phyloP scores from a whole-genome alignment of 495 filamentous ascomycete genomes.

The Aspergillus funiculosus region DNA sequence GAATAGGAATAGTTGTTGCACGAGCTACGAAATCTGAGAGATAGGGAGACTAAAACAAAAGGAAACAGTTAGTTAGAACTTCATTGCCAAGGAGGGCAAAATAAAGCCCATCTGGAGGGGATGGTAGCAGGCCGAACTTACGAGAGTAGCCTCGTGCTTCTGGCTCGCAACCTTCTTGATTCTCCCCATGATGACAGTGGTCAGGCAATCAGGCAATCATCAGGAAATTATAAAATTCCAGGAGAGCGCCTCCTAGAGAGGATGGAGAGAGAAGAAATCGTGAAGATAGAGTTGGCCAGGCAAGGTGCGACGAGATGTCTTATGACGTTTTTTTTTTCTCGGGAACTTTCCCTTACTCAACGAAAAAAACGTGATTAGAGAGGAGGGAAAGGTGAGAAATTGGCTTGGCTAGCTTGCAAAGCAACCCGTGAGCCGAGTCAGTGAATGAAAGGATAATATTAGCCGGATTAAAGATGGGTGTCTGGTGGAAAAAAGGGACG shows the following conservation, averaged over 20 bases:
- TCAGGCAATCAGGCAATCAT: slow-evolving; percentile 41
- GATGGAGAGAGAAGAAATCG: slow-evolving; percentile 26
- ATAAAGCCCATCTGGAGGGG: slow-evolving; percentile 1
- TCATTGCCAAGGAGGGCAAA: slow-evolving; percentile 4
- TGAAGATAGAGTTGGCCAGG: slow-evolving; percentile 32
- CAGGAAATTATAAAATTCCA: slow-evolving; percentile 32
- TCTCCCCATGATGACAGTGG: slow-evolving; percentile 68
- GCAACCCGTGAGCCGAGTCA: slow-evolving; percentile 1
- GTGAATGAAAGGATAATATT: slow-evolving; percentile 11
- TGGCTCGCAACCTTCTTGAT: slow-evolving; percentile 91
- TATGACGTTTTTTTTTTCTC: slow-evolving; percentile 41
- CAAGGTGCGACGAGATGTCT: slow-evolving; percentile 32
- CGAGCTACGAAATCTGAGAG: slow-evolving; percentile 68
- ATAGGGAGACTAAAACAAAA: slow-evolving; percentile 66
- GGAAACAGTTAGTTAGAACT: slow-evolving; percentile 27
- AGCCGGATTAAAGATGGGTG: slow-evolving; percentile 10
- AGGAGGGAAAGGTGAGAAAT: background rate
- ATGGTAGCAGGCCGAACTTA: slow-evolving; percentile 45
- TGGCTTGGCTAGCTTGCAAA: slow-evolving; percentile 2
- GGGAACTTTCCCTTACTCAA: slow-evolving; percentile 28
- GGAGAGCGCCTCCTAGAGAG: slow-evolving; percentile 31
- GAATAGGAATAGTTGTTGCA: slow-evolving; percentile 62
- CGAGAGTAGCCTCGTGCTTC: slow-evolving; percentile 90
- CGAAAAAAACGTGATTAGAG: slow-evolving; percentile 21
- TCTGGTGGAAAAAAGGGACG: slow-evolving; percentile 13